Conservation (phyloP, 2,329 filamentous ascomycete genomes). For the Talaromyces sp. region DNA sequence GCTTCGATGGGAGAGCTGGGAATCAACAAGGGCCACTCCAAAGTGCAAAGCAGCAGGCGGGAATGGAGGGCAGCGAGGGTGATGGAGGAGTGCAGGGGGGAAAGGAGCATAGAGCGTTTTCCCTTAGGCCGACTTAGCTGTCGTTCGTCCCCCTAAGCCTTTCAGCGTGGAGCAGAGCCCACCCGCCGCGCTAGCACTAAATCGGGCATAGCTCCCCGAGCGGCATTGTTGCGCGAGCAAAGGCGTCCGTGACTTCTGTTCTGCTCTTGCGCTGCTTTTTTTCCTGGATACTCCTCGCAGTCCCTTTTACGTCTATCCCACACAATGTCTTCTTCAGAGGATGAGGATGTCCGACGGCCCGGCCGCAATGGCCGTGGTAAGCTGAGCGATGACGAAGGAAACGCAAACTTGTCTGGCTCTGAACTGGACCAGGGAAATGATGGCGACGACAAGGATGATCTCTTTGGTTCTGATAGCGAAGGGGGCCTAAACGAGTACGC, state of each 20-base stretch:
- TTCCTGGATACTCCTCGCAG: neutral
- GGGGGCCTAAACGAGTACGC: slow-evolving; percentile 32
- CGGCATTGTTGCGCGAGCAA: neutral
- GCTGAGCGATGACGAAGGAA: slow-evolving; percentile 20
- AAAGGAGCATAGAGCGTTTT: neutral
- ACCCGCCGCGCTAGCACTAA: slow-evolving; percentile 1
- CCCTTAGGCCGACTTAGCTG: slow-evolving; percentile 3
- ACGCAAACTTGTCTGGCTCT: slow-evolving; percentile 15
- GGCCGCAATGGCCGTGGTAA: slow-evolving; percentile 24
- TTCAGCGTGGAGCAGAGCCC: slow-evolving; percentile 12
- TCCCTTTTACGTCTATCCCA: neutral
- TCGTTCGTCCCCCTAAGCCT: slow-evolving; percentile 1
- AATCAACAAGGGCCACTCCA: neutral
- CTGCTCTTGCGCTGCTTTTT: neutral
- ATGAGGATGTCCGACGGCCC: slow-evolving; percentile 32
- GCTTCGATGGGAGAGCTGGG: neutral
- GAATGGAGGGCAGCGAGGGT: neutral
- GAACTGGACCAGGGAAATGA: slow-evolving; percentile 29
- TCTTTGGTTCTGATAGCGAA: slow-evolving; percentile 45
- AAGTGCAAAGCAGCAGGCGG: neutral
- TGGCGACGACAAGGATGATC: slow-evolving; percentile 38
- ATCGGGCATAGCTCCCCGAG: slow-evolving; percentile 2
- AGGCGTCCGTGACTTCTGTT: neutral
- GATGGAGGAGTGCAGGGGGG: neutral
- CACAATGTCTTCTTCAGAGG: slow-evolving; percentile 35